Evolutionary conservation across 192 early-diverging fungal genomes (phyloP).

Genomic region (Jimgerdemannia flammicorona): DNA sequence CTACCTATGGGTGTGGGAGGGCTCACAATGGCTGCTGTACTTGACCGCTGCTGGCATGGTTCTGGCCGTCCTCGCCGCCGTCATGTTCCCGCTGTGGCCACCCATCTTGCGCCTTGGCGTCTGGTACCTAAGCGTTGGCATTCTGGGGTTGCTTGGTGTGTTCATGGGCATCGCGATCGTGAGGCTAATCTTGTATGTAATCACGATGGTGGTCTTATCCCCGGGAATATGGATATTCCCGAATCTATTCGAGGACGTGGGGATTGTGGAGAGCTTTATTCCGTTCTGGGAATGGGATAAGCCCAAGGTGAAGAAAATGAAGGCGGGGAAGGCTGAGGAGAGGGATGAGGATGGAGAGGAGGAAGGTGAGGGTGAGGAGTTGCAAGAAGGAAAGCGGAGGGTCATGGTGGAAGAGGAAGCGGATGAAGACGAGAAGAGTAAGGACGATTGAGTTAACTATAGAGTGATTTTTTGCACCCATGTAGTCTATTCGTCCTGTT

Average conservation of each 20-base stretch:
- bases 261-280: slow-evolving; percentile 90
- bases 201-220: slow-evolving; percentile 64
- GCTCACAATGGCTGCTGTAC: slow-evolving; percentile 73
- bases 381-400: too few relatives aligned
- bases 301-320: slow-evolving; percentile 42
- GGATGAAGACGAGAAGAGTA: background rate
- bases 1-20: slow-evolving; percentile 93
- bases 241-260: slow-evolving; percentile 94
- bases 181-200: slow-evolving; percentile 79
- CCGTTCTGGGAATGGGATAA: slow-evolving; percentile 86
- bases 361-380: background rate
- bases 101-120: slow-evolving; percentile 73
- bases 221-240: slow-evolving; percentile 96
- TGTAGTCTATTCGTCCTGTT: too few relatives aligned
- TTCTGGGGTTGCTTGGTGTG: slow-evolving; percentile 81
- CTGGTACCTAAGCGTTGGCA: slow-evolving; percentile 83
- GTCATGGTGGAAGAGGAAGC: background rate
- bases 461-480: too few relatives aligned
- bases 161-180: slow-evolving; percentile 87
- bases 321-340: slow-evolving; percentile 13
- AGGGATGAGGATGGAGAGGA: slow-evolving; percentile 11
- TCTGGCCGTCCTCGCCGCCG: slow-evolving; percentile 79
- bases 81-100: slow-evolving; percentile 99
- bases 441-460: too few relatives aligned
- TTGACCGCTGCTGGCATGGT: slow-evolving; percentile 80